Conservation (phyloP, 345 rosid genomes). For the Pistacia integerrima region DNA sequence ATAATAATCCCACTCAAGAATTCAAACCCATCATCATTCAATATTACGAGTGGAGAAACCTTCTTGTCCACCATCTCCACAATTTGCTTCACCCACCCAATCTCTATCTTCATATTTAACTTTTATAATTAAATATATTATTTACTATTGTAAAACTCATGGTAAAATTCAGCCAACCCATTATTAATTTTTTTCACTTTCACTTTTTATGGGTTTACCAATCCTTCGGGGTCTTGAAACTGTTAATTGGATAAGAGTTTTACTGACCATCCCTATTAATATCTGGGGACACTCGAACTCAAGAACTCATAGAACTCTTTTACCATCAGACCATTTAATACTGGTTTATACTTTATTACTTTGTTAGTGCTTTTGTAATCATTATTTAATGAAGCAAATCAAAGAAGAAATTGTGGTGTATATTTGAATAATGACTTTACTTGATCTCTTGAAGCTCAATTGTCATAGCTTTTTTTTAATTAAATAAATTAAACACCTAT, state of each 20-base stretch:
- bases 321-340: too few species aligned
- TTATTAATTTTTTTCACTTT: too few species aligned
- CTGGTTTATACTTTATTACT: not conserved
- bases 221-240: too few species aligned
- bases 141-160: too few species aligned
- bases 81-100: conserved; percentile 27
- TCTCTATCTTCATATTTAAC: not conserved
- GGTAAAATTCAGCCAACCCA: too few species aligned
- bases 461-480: not conserved
- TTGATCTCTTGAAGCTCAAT: not conserved
- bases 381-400: not conserved
- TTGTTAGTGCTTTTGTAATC: conserved; percentile 7
- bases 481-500: too few species aligned
- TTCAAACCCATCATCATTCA: conserved; percentile 46
- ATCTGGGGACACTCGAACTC: too few species aligned
- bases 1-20: conserved; percentile 28
- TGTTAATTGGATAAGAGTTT: too few species aligned
- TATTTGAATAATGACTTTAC: not conserved
- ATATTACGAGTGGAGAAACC: conserved; percentile 43
- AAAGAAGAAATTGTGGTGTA: not conserved
- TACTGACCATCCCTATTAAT: too few species aligned
- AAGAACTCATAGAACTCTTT: too few species aligned
- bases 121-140: too few species aligned
- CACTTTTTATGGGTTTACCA: too few species aligned
- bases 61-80: conserved; percentile 36